Evolutionary conservation across 2,329 filamentous ascomycete species (phyloP), one percentile per base, ranked within the genome.

Genomic region (Alternaria alternata): DNA sequence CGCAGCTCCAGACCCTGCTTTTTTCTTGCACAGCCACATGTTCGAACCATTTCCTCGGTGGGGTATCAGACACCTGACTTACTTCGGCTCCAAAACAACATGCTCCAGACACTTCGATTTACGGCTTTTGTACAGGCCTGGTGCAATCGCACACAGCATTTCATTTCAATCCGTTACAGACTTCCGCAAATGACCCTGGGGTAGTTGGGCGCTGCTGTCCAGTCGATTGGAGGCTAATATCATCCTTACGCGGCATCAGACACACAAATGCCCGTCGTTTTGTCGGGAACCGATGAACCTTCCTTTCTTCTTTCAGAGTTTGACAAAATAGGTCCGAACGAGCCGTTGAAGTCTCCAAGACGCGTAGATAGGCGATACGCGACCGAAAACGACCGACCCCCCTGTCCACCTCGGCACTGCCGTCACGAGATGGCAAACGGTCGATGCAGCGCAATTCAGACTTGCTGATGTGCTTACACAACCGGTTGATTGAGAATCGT

Each of bases 11-110:
- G 51, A 51, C 47, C 42, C 46, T 44, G 32, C 34, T 26, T 53
- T 14, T 34, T 22, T 6, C 9, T 9, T 42, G 38, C 57, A 56
- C 52, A 47, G 57, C 57, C 57, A 59, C 57, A 46, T n/a, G 39
- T 51, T 44, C 30, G 36, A 9, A 6, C 30, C 46, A 22, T 11
- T 51, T 49, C n/a, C 39, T 34, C 39, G 39, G 57, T 24, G 53
- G 32, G 46, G 47, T 32, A 22, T 44, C 30, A 22, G 30, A 28
- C 28, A 42, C 20, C 16, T 14, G 11, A 16, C 26, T 34, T 53
- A 32, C 26, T n/a, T 32, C 26, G 26, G 26, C 12, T 20, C 18
- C 12, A 30, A 34, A 18, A 7, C 44, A n/a, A 48, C 38, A 7
- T 39, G n/a, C 38, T 9, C 38, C 18, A 5, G 16, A 3, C 4